phyloP scores from a whole-genome alignment of 2,329 filamentous ascomycete species.

The Incumbomyces lentus region DNA sequence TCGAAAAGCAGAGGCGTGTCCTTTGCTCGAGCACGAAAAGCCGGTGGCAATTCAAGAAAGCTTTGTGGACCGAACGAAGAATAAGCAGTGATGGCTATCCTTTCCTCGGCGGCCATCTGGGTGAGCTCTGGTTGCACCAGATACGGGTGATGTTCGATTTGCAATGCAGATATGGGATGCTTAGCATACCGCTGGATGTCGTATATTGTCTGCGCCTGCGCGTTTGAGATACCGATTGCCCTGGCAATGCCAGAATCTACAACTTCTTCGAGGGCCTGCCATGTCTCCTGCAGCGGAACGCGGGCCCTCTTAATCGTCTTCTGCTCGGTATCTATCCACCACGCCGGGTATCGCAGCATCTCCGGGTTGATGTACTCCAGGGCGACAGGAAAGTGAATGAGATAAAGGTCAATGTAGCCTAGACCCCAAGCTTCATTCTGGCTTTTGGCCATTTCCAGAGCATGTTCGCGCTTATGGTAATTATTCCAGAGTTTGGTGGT shows the following conservation, averaged over 20 bases:
- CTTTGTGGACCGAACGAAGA: slow-evolving; percentile 70
- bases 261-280: slow-evolving; percentile 67
- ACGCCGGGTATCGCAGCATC: slow-evolving; percentile 70
- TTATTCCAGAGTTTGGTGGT: slow-evolving; percentile 90
- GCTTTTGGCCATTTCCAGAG: slow-evolving; percentile 63
- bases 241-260: slow-evolving; percentile 58
- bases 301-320: slow-evolving; percentile 53
- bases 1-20: slow-evolving; percentile 60
- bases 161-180: slow-evolving; percentile 64
- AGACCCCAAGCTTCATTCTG: slow-evolving; percentile 74
- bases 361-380: slow-evolving; percentile 75
- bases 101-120: slow-evolving; percentile 57
- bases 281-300: slow-evolving; percentile 69
- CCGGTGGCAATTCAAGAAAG: slow-evolving; percentile 57
- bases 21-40: slow-evolving; percentile 52
- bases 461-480: slow-evolving; percentile 71
- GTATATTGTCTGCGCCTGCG: slow-evolving; percentile 66
- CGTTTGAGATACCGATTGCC: slow-evolving; percentile 75
- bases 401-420: slow-evolving; percentile 83
- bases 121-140: slow-evolving; percentile 65
- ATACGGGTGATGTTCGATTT: slow-evolving; percentile 88
- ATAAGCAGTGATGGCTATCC: slow-evolving; percentile 70
- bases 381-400: slow-evolving; percentile 81
- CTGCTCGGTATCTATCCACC: slow-evolving; percentile 54
- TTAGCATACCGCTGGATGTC: slow-evolving; percentile 70